Evolutionary conservation across 768 basidiomycete genomes (phyloP), one percentile per base, ranked within the genome.

Genomic region (Tricholoma matsutake): DNA sequence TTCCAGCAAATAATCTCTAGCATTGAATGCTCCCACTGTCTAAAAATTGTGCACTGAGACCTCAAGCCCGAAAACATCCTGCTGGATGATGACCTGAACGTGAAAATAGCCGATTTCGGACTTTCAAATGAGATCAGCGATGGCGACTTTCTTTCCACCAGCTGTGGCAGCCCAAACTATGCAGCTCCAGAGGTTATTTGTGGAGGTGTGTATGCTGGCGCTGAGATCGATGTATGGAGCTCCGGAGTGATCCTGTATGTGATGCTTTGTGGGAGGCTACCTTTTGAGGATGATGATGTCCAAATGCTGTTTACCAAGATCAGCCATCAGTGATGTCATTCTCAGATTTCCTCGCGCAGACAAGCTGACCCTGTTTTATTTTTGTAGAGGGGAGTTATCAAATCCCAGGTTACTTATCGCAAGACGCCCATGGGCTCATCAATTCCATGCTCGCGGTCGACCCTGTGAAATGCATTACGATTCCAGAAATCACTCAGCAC

Each of bases 81-180:
- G 14, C 81, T 94, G 6, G 91, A 93, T 74, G 89, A 91, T 56
- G 86, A 89, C 69, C 81, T 89, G 61, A 92, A 92, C 68, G 88
- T 98, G 76, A 99, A 99, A 77, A 98, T 99, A 63, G 96, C 94
- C n/a, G 97, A 99, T 79, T 99, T 98, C 72, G 97, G 97, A 2
- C 80, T 99, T 57, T 92, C 92, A 2, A 98, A 96, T 72, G 91
- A 96, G 71, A 96, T 98, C 78, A 89, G 88, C 68, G 96, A 98
- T 67, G 97, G 96, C 1, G 94, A 95, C 70, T 98, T 98, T 74
- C 79, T 99, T 59, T 94, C 94, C 69, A 99, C 97, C 8, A 96
- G 93, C 66, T 99, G 97, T 73, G 96, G 97, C 1, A 95, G 93
- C 71, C 97, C 97, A 0, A 98, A 99, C 73, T 99, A 99, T 68